Evolutionary conservation across 306 rosid species (phyloP).

Genomic region (Hylodesmum podocarpum): DNA sequence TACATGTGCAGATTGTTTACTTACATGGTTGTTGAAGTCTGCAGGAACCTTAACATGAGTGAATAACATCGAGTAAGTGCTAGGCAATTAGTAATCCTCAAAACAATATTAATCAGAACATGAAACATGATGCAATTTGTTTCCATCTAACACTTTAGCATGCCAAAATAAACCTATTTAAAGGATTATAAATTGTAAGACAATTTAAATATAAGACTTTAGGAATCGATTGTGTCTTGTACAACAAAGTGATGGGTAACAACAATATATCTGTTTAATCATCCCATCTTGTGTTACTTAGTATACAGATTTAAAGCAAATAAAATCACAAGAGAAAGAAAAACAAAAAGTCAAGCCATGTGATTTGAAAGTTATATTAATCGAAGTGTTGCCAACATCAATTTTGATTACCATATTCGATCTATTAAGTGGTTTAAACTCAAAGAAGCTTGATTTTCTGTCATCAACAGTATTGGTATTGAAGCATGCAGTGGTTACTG

Average conservation of each 20-base stretch:
- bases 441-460: slow-evolving; percentile 67
- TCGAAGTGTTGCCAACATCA: slow-evolving; percentile 1
- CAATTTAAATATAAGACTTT: background rate
- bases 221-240: slow-evolving; percentile 5
- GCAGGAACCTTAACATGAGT: slow-evolving; percentile 71
- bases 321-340: background rate
- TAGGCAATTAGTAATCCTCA: background rate
- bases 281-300: background rate
- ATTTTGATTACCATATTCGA: slow-evolving; percentile 62
- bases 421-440: slow-evolving; percentile 61
- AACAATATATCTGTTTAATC: slow-evolving; percentile 3
- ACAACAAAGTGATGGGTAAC: background rate
- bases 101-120: slow-evolving; percentile 25
- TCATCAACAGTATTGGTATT: slow-evolving; percentile 45
- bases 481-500: slow-evolving; percentile 52
- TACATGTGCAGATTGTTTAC: slow-evolving; percentile 56
- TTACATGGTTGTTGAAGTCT: slow-evolving; percentile 54
- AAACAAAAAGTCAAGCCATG: background rate
- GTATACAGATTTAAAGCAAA: slow-evolving; percentile 1
- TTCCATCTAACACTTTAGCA: background rate
- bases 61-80: slow-evolving; percentile 49
- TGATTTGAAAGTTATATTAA: slow-evolving; percentile 14
- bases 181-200: background rate
- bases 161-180: background rate
- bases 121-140: slow-evolving; percentile 7